Evolutionary conservation across 129 eudicot genomes (phyloP).

Genomic region (Flaveria robusta): DNA sequence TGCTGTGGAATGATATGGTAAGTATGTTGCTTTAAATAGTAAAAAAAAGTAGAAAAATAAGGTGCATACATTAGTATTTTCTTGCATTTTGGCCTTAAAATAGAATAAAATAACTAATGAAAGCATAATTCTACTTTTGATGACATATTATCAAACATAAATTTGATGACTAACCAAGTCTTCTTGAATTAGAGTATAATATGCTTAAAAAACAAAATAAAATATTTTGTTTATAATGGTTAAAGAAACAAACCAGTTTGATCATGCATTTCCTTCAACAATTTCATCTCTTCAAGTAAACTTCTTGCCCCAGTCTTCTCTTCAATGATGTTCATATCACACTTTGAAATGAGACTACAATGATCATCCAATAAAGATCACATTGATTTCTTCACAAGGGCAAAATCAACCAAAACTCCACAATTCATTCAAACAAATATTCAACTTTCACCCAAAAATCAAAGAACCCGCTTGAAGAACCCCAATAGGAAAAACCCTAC

Average conservation of each 20-base stretch:
- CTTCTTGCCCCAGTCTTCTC: constrained; percentile 42
- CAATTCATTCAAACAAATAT: constrained; percentile 4
- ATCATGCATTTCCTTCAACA: constrained; percentile 82
- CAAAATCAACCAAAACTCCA: not conserved
- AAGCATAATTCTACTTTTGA: not conserved
- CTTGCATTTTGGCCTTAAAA: not conserved
- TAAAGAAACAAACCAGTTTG: constrained; percentile 65
- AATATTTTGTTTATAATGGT: no score
- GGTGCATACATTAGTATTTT: not conserved
- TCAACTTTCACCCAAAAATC: constrained; percentile 10
- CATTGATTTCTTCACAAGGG: constrained; percentile 19
- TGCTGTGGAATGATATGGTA: not conserved
- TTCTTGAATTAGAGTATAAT: constrained; percentile 6
- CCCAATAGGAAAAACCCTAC: constrained; percentile 22
- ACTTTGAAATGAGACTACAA: constrained; percentile 20
- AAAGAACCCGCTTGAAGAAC: constrained; percentile 26
- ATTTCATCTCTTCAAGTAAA: constrained; percentile 55
- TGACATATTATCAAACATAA: not conserved
- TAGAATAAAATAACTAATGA: not conserved
- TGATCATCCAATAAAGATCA: constrained; percentile 20
- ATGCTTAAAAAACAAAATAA: not conserved
- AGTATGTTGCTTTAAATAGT: not conserved
- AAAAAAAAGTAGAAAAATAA: not conserved
- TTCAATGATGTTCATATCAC: constrained; percentile 49
- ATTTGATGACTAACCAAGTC: not conserved